Evolutionary conservation across 345 rosid genomes (phyloP).

Genomic region (Aegle marmelos): DNA sequence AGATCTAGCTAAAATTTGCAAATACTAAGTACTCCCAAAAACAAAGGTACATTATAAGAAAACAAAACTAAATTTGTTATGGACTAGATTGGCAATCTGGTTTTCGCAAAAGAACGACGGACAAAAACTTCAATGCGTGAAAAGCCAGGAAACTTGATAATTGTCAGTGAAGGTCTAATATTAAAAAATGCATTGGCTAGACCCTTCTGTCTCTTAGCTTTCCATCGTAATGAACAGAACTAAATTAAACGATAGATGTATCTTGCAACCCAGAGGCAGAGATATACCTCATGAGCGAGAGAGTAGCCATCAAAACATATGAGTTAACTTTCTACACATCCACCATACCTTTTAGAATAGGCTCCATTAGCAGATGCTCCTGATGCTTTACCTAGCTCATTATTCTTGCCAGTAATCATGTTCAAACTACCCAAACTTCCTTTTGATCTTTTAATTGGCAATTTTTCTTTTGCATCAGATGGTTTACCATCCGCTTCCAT

Average conservation of each 20-base stretch:
- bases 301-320: neutral
- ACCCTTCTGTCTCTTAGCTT: neutral
- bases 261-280: neutral
- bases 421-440: slow-evolving; percentile 97
- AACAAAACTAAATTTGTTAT: neutral
- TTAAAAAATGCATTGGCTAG: neutral
- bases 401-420: slow-evolving; percentile 83
- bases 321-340: neutral
- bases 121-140: neutral
- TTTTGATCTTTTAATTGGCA: slow-evolving; percentile 96
- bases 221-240: neutral
- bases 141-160: neutral
- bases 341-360: slow-evolving; percentile 76
- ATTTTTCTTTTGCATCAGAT: slow-evolving; percentile 83
- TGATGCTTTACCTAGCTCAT: slow-evolving; percentile 62
- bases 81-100: neutral
- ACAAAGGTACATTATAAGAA: neutral
- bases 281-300: neutral
- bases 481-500: slow-evolving; percentile 75
- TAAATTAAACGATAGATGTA: neutral
- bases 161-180: neutral
- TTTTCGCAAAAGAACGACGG: neutral
- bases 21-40: neutral
- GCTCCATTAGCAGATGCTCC: slow-evolving; percentile 80
- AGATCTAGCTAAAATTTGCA: neutral